Conservation (phyloP, 179 eudicot species). For the Drosera spatulata region DNA sequence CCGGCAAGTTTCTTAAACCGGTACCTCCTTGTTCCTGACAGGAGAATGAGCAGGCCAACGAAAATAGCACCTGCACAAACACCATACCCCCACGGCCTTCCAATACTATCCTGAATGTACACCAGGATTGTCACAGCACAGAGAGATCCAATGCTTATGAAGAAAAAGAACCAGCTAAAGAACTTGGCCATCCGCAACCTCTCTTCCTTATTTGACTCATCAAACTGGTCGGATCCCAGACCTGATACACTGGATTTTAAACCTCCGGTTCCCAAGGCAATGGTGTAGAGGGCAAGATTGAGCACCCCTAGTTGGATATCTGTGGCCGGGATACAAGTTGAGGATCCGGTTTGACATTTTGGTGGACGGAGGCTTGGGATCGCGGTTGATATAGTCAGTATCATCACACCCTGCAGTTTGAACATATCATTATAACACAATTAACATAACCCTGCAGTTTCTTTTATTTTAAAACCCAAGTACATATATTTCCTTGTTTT, state of each 20-base stretch:
- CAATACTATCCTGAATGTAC: too few species aligned
- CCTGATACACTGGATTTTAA: slow-evolving; percentile 87
- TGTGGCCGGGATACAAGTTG: slow-evolving; percentile 15
- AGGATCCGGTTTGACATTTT: slow-evolving; percentile 21
- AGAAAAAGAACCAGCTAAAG: slow-evolving; percentile 89
- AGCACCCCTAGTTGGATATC: slow-evolving; percentile 21
- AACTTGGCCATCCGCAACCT: slow-evolving; percentile 45
- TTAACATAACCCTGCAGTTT: too few species aligned
- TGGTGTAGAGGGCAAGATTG: slow-evolving; percentile 22
- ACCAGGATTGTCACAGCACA: too few species aligned
- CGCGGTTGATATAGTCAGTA: too few species aligned
- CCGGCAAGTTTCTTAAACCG: slow-evolving; percentile 84
- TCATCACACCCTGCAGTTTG: too few species aligned
- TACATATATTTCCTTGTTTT: too few species aligned
- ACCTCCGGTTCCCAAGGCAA: slow-evolving; percentile 86
- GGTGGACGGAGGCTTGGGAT: slow-evolving; percentile 62
- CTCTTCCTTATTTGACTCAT: slow-evolving; percentile 46
- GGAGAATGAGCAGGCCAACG: slow-evolving; percentile 39
- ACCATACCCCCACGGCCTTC: too few species aligned
- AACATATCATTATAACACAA: too few species aligned
- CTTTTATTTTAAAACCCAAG: too few species aligned
- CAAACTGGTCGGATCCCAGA: slow-evolving; percentile 88
- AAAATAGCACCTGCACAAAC: slow-evolving; percentile 24
- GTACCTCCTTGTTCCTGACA: slow-evolving; percentile 59
- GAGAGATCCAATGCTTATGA: slow-evolving; percentile 5